Evolutionary conservation across 2,329 filamentous ascomycete genomes (phyloP), one percentile per base, ranked within the genome.

Genomic region (Blastomyces silverae): DNA sequence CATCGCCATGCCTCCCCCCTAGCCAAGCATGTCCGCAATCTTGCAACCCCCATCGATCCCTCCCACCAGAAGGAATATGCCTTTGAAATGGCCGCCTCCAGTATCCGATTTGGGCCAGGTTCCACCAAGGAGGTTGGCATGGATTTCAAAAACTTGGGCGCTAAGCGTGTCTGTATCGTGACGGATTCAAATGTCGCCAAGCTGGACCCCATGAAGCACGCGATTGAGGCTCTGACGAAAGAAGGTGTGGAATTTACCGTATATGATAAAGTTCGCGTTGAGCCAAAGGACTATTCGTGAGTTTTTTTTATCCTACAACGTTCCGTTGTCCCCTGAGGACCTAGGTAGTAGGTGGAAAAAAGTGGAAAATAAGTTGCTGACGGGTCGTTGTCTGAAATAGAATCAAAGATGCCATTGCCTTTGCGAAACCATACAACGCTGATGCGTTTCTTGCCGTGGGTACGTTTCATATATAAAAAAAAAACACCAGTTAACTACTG

Each of bases 71-170:
- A 95, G 76, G 94, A 99, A 76, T 99, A 99, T 79, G 94, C 94
- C 17, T 99, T 99, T 74, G 94, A 99, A 77, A 96, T 99, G 93
- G 94, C 94, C 0, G 92, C 94, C 1, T 96, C 91, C 0, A 91
- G 89, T 37, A 97, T 99, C 73, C 87, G 94, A 15, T 99, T 97
- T 72, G 94, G 94, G 0, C 91, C 91, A 0, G 94, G 94, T 6
- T 90, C 89, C 64, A 99, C 94, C 31, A 91, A 91, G 77, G 94
- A 99, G 78, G 92, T 99, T 25, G 94, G 94, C 69, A 97, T 97
- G 94, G 94, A 99, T 78, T 88, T 97, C 70, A 89, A 87, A 78
- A 97, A 99, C 75, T 84, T 99, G 82, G 89, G 90, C 17, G 87
- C 89, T 7, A 89, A 91, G 80, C 87, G 87, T 56, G 93, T 99